These are phyloP conservation scores for Cronartium quercuum DNA, from an alignment of 1,284 basidiomycete genomes.

Conservation along the genomic window DNA sequence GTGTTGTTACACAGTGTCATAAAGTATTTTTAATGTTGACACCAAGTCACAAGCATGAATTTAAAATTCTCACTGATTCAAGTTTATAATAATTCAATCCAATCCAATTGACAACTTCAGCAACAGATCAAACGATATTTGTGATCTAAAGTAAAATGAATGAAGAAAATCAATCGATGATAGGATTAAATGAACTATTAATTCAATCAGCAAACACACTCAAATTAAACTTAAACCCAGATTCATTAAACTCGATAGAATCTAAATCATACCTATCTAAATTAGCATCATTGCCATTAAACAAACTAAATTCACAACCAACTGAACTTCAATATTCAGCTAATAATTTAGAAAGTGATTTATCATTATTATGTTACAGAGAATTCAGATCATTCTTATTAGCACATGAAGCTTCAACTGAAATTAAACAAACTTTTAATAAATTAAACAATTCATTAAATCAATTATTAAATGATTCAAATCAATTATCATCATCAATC, in stretches of 20 bases:
- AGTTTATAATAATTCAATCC: too few species aligned
- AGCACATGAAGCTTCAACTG: neutral
- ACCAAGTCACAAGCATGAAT: too few species aligned
- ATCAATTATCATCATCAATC: neutral
- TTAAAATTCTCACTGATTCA: too few species aligned
- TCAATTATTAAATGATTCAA: neutral
- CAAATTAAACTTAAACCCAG: neutral
- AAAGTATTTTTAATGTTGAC: too few species aligned
- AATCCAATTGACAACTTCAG: too few species aligned
- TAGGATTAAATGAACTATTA: neutral
- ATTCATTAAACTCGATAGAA: neutral
- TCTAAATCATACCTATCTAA: neutral
- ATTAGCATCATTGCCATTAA: neutral
- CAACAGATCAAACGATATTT: too few species aligned
- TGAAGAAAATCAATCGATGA: too few species aligned
- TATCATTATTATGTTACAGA: conserved; percentile 5
- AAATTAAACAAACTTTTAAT: neutral
- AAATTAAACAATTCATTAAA: neutral
- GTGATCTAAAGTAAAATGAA: too few species aligned
- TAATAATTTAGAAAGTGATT: neutral
- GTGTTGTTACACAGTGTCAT: too few species aligned
- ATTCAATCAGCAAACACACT: neutral
- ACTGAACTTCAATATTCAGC: neutral
- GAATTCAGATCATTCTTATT: conserved; percentile 1
- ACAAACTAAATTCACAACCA: neutral